These are phyloP conservation scores for Pyrus bretschneideri DNA, from an alignment of 306 rosid genomes.

Conservation along the genomic window DNA sequence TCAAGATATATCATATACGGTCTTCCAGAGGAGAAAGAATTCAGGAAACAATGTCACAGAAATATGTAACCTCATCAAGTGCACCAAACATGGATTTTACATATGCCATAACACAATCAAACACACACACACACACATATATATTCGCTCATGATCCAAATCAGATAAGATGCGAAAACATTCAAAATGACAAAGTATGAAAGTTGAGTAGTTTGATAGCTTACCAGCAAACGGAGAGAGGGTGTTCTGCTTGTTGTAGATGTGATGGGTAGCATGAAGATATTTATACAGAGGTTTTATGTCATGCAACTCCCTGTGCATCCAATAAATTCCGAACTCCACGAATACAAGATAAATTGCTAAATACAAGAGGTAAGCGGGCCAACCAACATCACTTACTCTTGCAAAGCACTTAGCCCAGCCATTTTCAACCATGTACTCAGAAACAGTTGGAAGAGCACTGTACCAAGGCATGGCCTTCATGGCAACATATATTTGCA, in stretches of 20 bases:
- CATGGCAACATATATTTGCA: constrained; percentile 79
- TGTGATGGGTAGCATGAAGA: constrained; percentile 88
- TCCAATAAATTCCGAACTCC: constrained; percentile 92
- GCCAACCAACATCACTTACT: constrained; percentile 50
- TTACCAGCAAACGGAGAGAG: constrained; percentile 97
- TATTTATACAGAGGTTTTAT: constrained; percentile 85
- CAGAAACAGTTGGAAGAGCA: constrained; percentile 65
- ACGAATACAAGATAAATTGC: constrained; percentile 51
- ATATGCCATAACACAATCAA: background rate
- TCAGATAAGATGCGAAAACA: background rate
- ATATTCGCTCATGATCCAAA: background rate
- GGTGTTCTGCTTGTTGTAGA: constrained; percentile 87
- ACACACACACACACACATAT: background rate
- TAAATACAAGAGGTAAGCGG: constrained; percentile 42
- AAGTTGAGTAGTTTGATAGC: constrained; percentile 22
- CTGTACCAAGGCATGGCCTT: constrained; percentile 91
- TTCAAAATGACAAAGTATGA: constrained; percentile 1
- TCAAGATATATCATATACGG: background rate
- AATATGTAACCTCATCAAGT: background rate
- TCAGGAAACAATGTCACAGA: background rate
- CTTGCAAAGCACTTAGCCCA: constrained; percentile 75
- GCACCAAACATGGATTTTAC: background rate
- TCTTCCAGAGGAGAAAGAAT: background rate
- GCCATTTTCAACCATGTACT: constrained; percentile 72
- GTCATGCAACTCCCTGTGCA: constrained; percentile 89